Conservation (phyloP, 495 filamentous ascomycete species). For the Aeminium ludgeri region DNA sequence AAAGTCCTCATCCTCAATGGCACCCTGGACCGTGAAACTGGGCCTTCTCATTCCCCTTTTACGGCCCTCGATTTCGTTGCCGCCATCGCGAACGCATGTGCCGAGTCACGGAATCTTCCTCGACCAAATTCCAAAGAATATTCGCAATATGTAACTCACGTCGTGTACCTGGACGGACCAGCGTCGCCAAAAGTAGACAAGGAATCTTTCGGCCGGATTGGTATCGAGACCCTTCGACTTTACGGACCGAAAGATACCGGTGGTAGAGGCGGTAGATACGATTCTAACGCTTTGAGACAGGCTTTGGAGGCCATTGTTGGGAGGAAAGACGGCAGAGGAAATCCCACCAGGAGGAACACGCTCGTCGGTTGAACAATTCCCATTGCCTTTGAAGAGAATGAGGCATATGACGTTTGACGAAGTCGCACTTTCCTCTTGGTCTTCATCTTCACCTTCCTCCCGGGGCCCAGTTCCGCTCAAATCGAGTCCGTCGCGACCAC, state of each 20-base stretch:
- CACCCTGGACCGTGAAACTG: constrained; percentile 70
- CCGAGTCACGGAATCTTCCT: constrained; percentile 28
- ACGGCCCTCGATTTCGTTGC: constrained; percentile 60
- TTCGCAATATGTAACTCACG: constrained; percentile 57
- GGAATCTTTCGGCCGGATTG: constrained; percentile 42
- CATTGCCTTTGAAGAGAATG: too few species aligned
- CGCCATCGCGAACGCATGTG: constrained; percentile 55
- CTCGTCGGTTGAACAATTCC: constrained; percentile 18
- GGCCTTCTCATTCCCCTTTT: constrained; percentile 40
- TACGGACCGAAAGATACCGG: constrained; percentile 49
- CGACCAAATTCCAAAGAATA: constrained; percentile 14
- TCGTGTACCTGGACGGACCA: constrained; percentile 62
- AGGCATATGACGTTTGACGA: neutral
- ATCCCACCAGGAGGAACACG: constrained; percentile 52
- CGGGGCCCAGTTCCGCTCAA: too few species aligned
- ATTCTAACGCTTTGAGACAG: constrained; percentile 55
- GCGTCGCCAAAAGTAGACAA: constrained; percentile 56
- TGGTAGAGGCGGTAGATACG: constrained; percentile 43
- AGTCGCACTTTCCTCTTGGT: neutral
- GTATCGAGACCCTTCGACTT: constrained; percentile 58
- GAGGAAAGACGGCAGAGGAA: constrained; percentile 39
- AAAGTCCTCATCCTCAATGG: constrained; percentile 83
- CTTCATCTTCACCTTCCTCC: too few species aligned
- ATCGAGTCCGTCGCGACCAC: too few species aligned
- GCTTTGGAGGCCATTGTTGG: constrained; percentile 66